These are phyloP conservation scores for Trichophyton mentagrophytes DNA, from an alignment of 2,329 filamentous ascomycete genomes.

Conservation along the genomic window DNA sequence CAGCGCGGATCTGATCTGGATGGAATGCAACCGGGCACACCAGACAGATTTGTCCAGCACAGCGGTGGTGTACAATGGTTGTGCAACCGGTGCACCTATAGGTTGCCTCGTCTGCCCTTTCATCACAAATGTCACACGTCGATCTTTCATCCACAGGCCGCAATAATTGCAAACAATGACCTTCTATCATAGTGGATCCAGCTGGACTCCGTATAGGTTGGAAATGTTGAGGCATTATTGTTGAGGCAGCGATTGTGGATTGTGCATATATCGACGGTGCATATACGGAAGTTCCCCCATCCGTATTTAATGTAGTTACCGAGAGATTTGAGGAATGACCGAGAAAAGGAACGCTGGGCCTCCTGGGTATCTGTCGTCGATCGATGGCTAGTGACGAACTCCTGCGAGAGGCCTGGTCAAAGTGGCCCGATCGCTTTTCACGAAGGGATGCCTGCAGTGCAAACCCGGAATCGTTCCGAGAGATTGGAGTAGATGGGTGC, in stretches of 20 bases:
- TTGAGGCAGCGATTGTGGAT: conserved; percentile 39
- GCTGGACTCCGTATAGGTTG: conserved; percentile 15
- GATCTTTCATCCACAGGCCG: conserved; percentile 30
- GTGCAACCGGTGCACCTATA: conserved; percentile 38
- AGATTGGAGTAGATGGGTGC: conserved; percentile 65
- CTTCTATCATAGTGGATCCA: conserved; percentile 33
- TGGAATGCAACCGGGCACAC: conserved; percentile 56
- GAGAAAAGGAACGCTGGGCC: conserved; percentile 60
- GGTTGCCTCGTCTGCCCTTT: conserved; percentile 47
- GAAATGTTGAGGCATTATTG: conserved; percentile 35
- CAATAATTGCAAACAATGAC: conserved; percentile 37
- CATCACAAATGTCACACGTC: conserved; percentile 38
- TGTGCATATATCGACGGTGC: conserved; percentile 39
- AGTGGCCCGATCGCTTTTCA: conserved; percentile 90
- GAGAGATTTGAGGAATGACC: conserved; percentile 41
- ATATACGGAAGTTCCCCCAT: conserved; percentile 23
- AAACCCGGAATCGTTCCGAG: conserved; percentile 82
- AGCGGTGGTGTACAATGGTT: conserved; percentile 45
- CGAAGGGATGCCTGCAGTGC: conserved; percentile 72
- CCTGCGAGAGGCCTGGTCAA: conserved; percentile 65
- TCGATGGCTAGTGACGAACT: conserved; percentile 88
- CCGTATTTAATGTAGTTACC: conserved; percentile 33
- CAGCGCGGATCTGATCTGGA: conserved; percentile 53
- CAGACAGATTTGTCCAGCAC: conserved; percentile 47
- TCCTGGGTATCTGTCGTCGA: conserved; percentile 45